Evolutionary conservation across 2,329 filamentous ascomycete genomes (phyloP).

Genomic region (Cladosporium sphaerospermum): DNA sequence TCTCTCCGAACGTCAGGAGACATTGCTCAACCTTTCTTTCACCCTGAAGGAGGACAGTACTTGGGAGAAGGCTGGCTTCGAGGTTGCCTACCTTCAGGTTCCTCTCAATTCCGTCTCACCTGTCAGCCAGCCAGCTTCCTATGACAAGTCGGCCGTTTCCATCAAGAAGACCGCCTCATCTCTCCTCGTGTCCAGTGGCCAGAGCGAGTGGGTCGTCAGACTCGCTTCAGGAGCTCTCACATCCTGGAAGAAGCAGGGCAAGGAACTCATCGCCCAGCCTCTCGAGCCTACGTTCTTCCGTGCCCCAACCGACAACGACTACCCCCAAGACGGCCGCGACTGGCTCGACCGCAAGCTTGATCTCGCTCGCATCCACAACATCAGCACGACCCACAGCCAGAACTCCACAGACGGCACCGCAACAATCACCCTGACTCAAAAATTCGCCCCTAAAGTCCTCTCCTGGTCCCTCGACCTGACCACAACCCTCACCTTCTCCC

Average conservation of each 20-base stretch:
- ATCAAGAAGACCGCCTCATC: neutral
- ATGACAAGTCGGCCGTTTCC: neutral
- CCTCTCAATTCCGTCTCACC: constrained; percentile 12
- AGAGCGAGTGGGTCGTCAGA: constrained; percentile 18
- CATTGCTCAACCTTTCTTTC: constrained; percentile 26
- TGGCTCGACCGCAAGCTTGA: constrained; percentile 41
- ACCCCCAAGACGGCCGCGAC: constrained; percentile 47
- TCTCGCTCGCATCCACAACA: constrained; percentile 17
- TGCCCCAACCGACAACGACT: constrained; percentile 61
- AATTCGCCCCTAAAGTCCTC: constrained; percentile 50
- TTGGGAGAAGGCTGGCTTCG: constrained; percentile 31
- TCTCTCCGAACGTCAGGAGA: constrained; percentile 9
- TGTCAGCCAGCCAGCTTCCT: constrained; percentile 12
- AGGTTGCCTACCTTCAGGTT: constrained; percentile 33
- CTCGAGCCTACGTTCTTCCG: constrained; percentile 48
- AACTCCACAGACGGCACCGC: constrained; percentile 11
- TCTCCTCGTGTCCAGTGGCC: neutral
- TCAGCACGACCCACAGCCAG: constrained; percentile 14
- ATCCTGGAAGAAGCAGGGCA: constrained; percentile 22
- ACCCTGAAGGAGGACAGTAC: constrained; percentile 27
- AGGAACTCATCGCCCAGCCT: constrained; percentile 17
- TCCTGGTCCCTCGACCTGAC: constrained; percentile 47
- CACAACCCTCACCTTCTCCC: constrained; percentile 49
- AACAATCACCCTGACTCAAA: constrained; percentile 17
- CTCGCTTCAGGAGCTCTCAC: constrained; percentile 17